Base-by-base conservation (phyloP, 2,329 filamentous ascomycete genomes). In the Cladosporium sphaerospermum region DNA sequence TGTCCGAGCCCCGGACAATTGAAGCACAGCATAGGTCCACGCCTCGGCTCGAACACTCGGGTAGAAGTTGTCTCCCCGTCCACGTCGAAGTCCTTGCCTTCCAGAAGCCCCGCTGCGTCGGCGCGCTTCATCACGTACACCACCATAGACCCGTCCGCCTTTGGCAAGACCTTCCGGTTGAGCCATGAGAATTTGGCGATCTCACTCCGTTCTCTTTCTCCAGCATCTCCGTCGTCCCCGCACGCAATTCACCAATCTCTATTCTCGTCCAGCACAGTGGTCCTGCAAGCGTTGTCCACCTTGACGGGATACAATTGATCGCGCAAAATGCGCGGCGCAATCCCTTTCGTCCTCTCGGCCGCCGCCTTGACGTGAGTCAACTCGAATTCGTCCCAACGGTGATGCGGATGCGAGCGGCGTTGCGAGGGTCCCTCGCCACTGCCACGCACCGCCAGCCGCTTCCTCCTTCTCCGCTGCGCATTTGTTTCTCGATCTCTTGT, bases 281-380 rank as follows among this genome's bases (percentile, higher is more conserved):
- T 48, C 4, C 53, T 34, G 31, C 47, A 42, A 4, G 49, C 49
- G 23, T 55, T 52, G 16, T 53, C 53, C 2, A 55, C 42, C 16
- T 55, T 55, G 18, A 55, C 43, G 9, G 36, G 53, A n/a, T 42
- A 44, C n/a, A 33, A 43, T 42, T 55, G 43, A 16, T 55, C 53
- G 6, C 49, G 53, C 23, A 55, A 23, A 2, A 55, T 44, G 19
- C 48, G n/a, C 6, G 42, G 11, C 1, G 49, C 36, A n/a, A 13
- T 9, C 14, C 19, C 28, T 19, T 19, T 47, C 10, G 28, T 43
- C 39, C 43, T 55, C 34, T 47, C 14, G 1, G 33, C 43, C 13
- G 36, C 53, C 37, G 47, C 23, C 28, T 55, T 53, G 5, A 55
- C 47, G 4, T n/a, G 14, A 3, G 28, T 19, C 16, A 46, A 18